These are phyloP conservation scores for Pseudopyrenochaeta lycopersici DNA, from an alignment of 2,329 filamentous ascomycete species.

Conservation along the genomic window DNA sequence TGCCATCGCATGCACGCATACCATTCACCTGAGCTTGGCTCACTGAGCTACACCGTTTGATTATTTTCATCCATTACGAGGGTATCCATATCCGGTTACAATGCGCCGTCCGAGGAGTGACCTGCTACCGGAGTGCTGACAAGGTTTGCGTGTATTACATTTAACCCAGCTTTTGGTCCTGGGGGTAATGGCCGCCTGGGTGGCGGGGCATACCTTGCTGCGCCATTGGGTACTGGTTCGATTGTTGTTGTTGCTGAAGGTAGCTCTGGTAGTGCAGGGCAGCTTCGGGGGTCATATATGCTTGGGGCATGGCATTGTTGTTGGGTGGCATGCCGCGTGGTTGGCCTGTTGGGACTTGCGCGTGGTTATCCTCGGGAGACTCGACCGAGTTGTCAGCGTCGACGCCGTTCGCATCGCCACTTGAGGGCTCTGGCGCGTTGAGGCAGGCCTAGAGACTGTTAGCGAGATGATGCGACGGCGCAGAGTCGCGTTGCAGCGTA, in stretches of 20 bases:
- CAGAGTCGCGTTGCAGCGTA: conserved; percentile 56
- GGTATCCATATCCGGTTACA: conserved; percentile 50
- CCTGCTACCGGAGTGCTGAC: conserved; percentile 34
- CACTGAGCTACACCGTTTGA: conserved; percentile 37
- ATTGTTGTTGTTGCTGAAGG: conserved; percentile 70
- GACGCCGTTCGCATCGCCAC: conserved; percentile 73
- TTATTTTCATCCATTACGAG: conserved; percentile 51
- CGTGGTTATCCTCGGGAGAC: conserved; percentile 88
- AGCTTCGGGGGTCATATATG: conserved; percentile 72
- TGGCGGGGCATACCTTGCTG: conserved; percentile 75
- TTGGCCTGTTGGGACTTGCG: conserved; percentile 78
- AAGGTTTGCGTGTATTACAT: conserved; percentile 33
- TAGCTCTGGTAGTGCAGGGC: conserved; percentile 88
- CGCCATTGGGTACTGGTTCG: conserved; percentile 80
- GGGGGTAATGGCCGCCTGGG: conserved; percentile 74
- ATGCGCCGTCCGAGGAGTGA: conserved; percentile 42
- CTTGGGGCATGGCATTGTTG: conserved; percentile 70
- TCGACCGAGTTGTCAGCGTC: conserved; percentile 69
- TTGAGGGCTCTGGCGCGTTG: conserved; percentile 90
- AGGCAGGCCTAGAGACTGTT: conserved; percentile 79
- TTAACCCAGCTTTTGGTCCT: conserved; percentile 57
- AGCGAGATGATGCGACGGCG: conserved; percentile 36
- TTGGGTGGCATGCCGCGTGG: conserved; percentile 68
- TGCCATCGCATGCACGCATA: conserved; percentile 27
- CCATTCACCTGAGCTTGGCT: conserved; percentile 31